Conservation (phyloP, 352 stramenopile genomes). For the Elongisporangium undulatum region DNA sequence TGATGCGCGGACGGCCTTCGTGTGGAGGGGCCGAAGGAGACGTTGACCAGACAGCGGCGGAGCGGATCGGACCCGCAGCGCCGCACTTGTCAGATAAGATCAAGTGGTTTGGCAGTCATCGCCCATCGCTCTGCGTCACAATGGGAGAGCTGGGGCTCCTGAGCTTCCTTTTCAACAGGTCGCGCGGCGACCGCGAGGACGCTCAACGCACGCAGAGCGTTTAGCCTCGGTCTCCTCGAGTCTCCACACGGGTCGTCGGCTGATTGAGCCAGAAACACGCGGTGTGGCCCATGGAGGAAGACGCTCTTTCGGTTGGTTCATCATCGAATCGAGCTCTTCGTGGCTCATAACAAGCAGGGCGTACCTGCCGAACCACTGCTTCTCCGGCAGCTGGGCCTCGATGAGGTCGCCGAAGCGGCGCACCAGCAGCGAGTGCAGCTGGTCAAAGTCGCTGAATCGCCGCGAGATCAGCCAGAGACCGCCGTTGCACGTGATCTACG, state of each 20-base stretch:
- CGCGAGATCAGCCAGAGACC: slow-evolving; percentile 80
- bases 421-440: slow-evolving; percentile 74
- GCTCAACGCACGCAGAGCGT: slow-evolving; percentile 1
- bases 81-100: slow-evolving; percentile 73
- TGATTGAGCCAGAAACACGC: not conserved
- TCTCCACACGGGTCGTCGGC: not conserved
- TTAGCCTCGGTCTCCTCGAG: not conserved
- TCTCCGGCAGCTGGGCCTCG: slow-evolving; percentile 63
- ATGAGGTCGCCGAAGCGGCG: slow-evolving; percentile 73
- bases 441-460: slow-evolving; percentile 86
- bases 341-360: slow-evolving; percentile 7
- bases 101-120: slow-evolving; percentile 86
- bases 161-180: not conserved
- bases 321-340: slow-evolving; percentile 27
- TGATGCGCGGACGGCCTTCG: not conserved
- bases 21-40: slow-evolving; percentile 1
- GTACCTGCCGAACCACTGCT: slow-evolving; percentile 86
- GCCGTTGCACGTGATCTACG: slow-evolving; percentile 77
- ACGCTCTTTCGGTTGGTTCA: slow-evolving; percentile 17
- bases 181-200: slow-evolving; percentile 1
- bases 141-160: not conserved
- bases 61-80: slow-evolving; percentile 9
- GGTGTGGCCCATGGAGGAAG: slow-evolving; percentile 1
- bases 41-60: not conserved
- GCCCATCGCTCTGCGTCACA: slow-evolving; percentile 11